phyloP scores from a whole-genome alignment of 2,329 filamentous ascomycete genomes.

The Fusarium sp. region DNA sequence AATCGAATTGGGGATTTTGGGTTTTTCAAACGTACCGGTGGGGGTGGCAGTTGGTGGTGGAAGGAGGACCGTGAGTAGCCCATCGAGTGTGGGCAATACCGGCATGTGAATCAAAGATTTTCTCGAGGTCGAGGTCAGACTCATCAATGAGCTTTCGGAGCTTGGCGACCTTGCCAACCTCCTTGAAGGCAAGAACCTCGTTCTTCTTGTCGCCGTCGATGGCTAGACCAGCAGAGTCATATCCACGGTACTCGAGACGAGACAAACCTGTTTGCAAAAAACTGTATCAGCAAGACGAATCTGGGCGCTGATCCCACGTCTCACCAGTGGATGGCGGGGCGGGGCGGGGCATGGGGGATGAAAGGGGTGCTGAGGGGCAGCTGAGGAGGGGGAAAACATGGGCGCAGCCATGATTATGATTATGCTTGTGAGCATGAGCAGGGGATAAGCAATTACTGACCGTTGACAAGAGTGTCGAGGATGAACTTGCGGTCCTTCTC shows the following conservation, averaged over 20 bases:
- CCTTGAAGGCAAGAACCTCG: constrained; percentile 97
- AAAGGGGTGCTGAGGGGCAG: constrained; percentile 36
- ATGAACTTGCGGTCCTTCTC: constrained; percentile 99
- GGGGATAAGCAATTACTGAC: constrained; percentile 63
- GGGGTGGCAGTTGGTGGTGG: constrained; percentile 96
- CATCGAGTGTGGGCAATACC: constrained; percentile 99
- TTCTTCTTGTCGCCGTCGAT: constrained; percentile 99
- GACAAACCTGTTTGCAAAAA: constrained; percentile 75
- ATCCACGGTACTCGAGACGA: constrained; percentile 97
- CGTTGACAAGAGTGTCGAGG: constrained; percentile 95
- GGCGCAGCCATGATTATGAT: background rate
- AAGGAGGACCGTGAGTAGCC: constrained; percentile 97
- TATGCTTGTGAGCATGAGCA: constrained; percentile 5
- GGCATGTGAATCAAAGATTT: constrained; percentile 97
- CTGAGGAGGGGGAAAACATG: constrained; percentile 31
- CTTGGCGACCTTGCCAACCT: constrained; percentile 99
- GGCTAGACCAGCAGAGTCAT: constrained; percentile 96
- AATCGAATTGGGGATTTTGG: background rate
- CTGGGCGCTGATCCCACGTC: constrained; percentile 42
- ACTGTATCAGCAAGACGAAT: constrained; percentile 49
- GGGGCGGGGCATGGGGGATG: constrained; percentile 44
- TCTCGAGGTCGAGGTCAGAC: constrained; percentile 84
- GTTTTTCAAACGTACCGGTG: constrained; percentile 77
- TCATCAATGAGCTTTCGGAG: constrained; percentile 92
- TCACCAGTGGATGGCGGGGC: constrained; percentile 45